Conservation (phyloP, 78 protist genomes). For the Guillardia theta region DNA sequence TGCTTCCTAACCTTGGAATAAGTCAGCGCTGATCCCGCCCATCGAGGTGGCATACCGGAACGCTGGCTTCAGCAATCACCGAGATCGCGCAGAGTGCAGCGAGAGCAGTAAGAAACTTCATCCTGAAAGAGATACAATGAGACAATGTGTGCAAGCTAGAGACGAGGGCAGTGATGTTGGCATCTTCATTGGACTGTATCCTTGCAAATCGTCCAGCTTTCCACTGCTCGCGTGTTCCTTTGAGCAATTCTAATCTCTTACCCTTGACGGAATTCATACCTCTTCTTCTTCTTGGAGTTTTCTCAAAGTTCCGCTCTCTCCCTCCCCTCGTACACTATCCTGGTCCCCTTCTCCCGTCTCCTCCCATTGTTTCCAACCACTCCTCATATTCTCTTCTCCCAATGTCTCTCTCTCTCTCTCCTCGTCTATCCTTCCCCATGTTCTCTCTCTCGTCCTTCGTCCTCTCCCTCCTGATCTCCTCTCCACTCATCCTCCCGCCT, state of each 20-base stretch:
- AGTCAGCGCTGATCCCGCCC: no score
- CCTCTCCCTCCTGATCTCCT: background rate
- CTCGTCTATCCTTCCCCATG: background rate
- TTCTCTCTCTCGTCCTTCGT: background rate
- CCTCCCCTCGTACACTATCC: background rate
- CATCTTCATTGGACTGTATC: background rate
- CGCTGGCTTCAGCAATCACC: no score
- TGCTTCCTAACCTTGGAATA: no score
- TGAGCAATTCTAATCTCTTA: no score
- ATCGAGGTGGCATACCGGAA: no score
- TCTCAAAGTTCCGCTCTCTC: background rate
- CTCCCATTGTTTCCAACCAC: background rate
- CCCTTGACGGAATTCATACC: no score
- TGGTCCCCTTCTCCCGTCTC: background rate
- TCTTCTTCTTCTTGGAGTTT: background rate
- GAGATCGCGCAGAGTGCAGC: no score
- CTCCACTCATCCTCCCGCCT: background rate
- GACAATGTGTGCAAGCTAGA: background rate
- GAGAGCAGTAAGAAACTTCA: no score
- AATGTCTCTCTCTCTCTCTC: background rate
- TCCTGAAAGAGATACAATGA: no score
- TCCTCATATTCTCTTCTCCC: background rate
- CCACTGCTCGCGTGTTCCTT: no score
- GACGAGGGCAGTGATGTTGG: background rate
- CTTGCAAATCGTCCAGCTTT: no score